These are phyloP conservation scores for Xanthoparmelia taractica DNA, from an alignment of 495 filamentous ascomycete species.

Conservation along the genomic window DNA sequence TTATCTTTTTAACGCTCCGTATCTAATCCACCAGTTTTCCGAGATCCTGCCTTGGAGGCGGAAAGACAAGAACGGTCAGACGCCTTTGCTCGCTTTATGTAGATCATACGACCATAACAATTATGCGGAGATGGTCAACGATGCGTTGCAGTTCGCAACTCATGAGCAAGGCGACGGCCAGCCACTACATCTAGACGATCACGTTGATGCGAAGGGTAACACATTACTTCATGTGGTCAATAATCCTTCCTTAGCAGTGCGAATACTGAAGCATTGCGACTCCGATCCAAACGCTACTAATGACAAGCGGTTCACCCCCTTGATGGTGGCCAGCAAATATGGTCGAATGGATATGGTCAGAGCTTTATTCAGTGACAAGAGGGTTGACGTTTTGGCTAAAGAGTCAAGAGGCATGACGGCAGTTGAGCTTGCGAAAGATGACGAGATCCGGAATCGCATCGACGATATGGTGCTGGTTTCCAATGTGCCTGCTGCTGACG, in stretches of 20 bases:
- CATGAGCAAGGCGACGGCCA: slow-evolving; percentile 65
- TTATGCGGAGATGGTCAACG: slow-evolving; percentile 77
- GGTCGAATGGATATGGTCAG: slow-evolving; percentile 89
- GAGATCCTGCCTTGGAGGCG: slow-evolving; percentile 76
- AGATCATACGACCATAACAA: slow-evolving; percentile 89
- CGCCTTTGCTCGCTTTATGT: slow-evolving; percentile 88
- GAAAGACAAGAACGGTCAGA: slow-evolving; percentile 93
- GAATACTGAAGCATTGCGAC: slow-evolving; percentile 75
- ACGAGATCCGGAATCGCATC: slow-evolving; percentile 91
- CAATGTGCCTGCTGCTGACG: slow-evolving; percentile 60
- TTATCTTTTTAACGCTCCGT: slow-evolving; percentile 90
- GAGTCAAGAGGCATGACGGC: slow-evolving; percentile 88
- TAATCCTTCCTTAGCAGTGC: slow-evolving; percentile 66
- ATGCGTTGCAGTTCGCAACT: slow-evolving; percentile 67
- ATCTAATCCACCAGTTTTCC: slow-evolving; percentile 66
- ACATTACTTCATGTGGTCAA: slow-evolving; percentile 89
- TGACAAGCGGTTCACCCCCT: slow-evolving; percentile 86
- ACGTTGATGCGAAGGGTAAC: slow-evolving; percentile 89
- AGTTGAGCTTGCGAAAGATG: slow-evolving; percentile 95
- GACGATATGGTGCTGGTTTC: slow-evolving; percentile 87
- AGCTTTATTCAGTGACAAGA: slow-evolving; percentile 73
- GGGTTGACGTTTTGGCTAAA: slow-evolving; percentile 77
- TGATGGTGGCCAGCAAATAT: slow-evolving; percentile 99
- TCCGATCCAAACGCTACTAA: slow-evolving; percentile 93
- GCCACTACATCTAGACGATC: slow-evolving; percentile 82